Evolutionary conservation across 805 yeast genomes (phyloP), one percentile per base, ranked within the genome.

Genomic region (Metschnikowia matae): DNA sequence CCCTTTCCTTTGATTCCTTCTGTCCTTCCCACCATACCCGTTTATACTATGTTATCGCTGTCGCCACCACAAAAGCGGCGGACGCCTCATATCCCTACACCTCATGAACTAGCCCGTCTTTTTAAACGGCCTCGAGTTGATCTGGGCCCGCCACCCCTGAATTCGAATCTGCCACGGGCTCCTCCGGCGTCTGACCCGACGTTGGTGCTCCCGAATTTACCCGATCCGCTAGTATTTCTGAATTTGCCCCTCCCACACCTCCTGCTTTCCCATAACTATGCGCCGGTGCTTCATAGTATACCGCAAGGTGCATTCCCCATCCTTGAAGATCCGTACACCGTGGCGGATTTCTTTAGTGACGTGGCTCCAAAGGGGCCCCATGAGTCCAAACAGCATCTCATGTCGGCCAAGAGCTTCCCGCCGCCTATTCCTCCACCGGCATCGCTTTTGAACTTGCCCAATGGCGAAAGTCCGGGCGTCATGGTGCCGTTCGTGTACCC

Each of bases 401-500:
- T 61, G 23, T 65, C 66, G 10, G 47, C 65, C 21, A 50, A 46
- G 40, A 56, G 56, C 32, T 71, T 67, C 49, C 76, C 76, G 3
- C 78, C 78, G 1, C 78, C 78, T 4, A 46, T 61, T 17, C 73
- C 77, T 14, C 77, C 77, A 6, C 48, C 47, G 15, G 44, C 40
- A 11, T 32, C 48, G 20, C 37, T 42, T 20, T 10, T 29, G 23
- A 40, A 33, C 36, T 43, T 43, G 11, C 17, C 26, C 40, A 5
- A 35, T 38, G 33, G 38, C 32, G 33, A 41, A 20, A 33, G 15
- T 10, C 55, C 53, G 15, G 76, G 77, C 0, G 61, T 71, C 2
- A 70, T 71, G 75, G 67, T 73, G 7, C 78, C 78, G 11, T 72
- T 73, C 51, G 69, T 73, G 5, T 73, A 58, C 52, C 78, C 78